These are phyloP conservation scores for Hemileccinum impolitum DNA, from an alignment of 768 basidiomycete genomes.

Conservation along the genomic window DNA sequence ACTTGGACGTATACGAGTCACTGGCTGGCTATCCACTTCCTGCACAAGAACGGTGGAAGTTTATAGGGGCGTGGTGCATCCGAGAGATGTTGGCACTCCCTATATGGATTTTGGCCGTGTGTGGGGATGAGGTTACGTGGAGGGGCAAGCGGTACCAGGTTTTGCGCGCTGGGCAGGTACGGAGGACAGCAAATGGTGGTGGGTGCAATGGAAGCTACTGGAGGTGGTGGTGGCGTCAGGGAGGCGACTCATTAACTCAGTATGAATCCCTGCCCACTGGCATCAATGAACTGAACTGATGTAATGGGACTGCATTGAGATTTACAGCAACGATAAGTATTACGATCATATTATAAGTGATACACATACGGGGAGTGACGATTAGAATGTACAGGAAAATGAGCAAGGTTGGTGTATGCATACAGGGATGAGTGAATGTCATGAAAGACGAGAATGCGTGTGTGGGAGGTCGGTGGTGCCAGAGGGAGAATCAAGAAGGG, in stretches of 20 bases:
- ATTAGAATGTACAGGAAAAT: slow-evolving; percentile 37
- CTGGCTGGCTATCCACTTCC: slow-evolving; percentile 66
- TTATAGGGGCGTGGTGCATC: slow-evolving; percentile 72
- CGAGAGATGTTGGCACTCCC: slow-evolving; percentile 86
- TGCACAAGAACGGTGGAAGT: slow-evolving; percentile 46
- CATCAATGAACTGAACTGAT: slow-evolving; percentile 20
- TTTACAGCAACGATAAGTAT: slow-evolving; percentile 29
- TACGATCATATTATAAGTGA: slow-evolving; percentile 31
- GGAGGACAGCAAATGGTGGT: slow-evolving; percentile 22
- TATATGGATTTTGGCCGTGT: slow-evolving; percentile 79
- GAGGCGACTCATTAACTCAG: slow-evolving; percentile 8
- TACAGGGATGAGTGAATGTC: slow-evolving; percentile 27
- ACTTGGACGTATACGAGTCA: slow-evolving; percentile 78
- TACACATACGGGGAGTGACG: slow-evolving; percentile 29
- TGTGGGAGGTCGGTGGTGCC: slow-evolving; percentile 23
- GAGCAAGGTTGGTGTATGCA: slow-evolving; percentile 26
- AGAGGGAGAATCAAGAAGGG: slow-evolving; percentile 24
- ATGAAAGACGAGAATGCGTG: slow-evolving; percentile 18
- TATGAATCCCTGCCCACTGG: slow-evolving; percentile 17
- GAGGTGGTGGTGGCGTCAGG: slow-evolving; percentile 19
- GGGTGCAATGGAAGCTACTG: slow-evolving; percentile 23
- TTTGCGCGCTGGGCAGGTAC: slow-evolving; percentile 68
- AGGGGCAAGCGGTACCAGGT: slow-evolving; percentile 79
- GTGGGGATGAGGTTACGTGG: slow-evolving; percentile 84
- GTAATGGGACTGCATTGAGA: slow-evolving; percentile 17